These are phyloP conservation scores for Tulasnella calospora DNA, from an alignment of 768 basidiomycete species.

Conservation along the genomic window DNA sequence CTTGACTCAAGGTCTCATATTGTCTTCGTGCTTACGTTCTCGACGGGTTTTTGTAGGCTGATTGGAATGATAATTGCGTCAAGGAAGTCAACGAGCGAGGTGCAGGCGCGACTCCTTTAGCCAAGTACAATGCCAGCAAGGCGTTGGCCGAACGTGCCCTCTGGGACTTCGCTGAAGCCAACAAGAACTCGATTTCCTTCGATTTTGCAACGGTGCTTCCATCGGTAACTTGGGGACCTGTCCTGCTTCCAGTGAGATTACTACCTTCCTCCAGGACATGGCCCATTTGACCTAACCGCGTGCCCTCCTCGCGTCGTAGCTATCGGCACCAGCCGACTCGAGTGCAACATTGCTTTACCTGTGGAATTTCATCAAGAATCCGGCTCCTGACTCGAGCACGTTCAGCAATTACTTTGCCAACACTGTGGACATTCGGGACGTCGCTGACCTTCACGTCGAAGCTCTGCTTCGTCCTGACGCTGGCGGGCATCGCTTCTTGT, in stretches of 20 bases:
- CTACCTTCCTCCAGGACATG: background rate
- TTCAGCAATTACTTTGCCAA: background rate
- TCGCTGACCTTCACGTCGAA: background rate
- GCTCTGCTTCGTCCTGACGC: background rate
- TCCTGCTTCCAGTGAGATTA: background rate
- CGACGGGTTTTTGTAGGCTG: conserved; percentile 27
- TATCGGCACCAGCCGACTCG: background rate
- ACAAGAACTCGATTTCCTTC: conserved; percentile 27
- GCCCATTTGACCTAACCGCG: no score
- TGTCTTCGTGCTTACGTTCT: background rate
- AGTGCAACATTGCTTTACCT: background rate
- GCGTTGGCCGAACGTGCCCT: conserved; percentile 23
- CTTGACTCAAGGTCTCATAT: background rate
- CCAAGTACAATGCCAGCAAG: conserved; percentile 32
- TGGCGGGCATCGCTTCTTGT: background rate
- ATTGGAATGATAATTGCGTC: conserved; percentile 33
- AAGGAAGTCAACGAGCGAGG: conserved; percentile 32
- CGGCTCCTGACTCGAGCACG: background rate
- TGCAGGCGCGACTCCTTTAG: conserved; percentile 26
- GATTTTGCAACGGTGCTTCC: conserved; percentile 33
- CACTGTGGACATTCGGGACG: background rate
- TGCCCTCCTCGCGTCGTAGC: background rate
- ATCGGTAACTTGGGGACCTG: conserved; percentile 13
- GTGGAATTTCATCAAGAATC: background rate
- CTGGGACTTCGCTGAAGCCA: conserved; percentile 27